A percentile compares a stretch with the other conserved stretches of the same genome.
These are phyloP conservation scores for Epichloe festucae DNA, from an alignment of 2,329 filamentous ascomycete genomes.

Conservation along the genomic window DNA sequence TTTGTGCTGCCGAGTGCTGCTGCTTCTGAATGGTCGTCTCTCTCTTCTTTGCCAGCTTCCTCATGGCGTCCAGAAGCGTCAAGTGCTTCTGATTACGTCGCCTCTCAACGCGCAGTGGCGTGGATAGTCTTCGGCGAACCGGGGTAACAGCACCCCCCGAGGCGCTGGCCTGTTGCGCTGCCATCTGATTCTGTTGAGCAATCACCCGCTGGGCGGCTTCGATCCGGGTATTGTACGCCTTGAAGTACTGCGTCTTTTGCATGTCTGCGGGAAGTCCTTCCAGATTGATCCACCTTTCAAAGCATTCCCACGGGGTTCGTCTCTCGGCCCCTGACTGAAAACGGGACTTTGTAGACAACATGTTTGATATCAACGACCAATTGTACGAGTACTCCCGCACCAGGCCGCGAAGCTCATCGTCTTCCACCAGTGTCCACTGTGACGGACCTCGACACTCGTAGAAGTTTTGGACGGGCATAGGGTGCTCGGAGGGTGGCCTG, in stretches of 20 bases:
- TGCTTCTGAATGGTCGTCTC: slow-evolving; percentile 79
- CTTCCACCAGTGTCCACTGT: slow-evolving; percentile 82
- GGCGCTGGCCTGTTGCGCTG: slow-evolving; percentile 35
- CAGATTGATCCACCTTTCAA: slow-evolving; percentile 87
- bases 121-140: slow-evolving; percentile 55
- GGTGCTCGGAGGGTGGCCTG: slow-evolving; percentile 78
- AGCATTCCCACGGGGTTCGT: slow-evolving; percentile 95
- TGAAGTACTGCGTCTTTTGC: slow-evolving; percentile 92
- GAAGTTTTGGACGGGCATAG: slow-evolving; percentile 82
- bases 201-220: slow-evolving; percentile 45
- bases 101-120: slow-evolving; percentile 74
- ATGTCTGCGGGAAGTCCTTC: slow-evolving; percentile 88
- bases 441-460: slow-evolving; percentile 80
- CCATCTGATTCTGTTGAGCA: slow-evolving; percentile 38
- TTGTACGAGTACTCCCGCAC: slow-evolving; percentile 95
- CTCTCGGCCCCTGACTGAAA: slow-evolving; percentile 81
- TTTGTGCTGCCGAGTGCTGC: slow-evolving; percentile 65
- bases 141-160: slow-evolving; percentile 21
- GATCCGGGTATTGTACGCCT: slow-evolving; percentile 49
- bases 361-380: slow-evolving; percentile 85
- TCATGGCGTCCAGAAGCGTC: slow-evolving; percentile 84
- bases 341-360: slow-evolving; percentile 58
- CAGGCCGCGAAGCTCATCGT: slow-evolving; percentile 73
- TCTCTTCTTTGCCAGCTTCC: slow-evolving; percentile 87
- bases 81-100: slow-evolving; percentile 77